A percentile compares a stretch with the other conserved stretches of the same genome.
Evolutionary conservation across 129 eudicot genomes (phyloP).

Genomic region (Silybum marianum): DNA sequence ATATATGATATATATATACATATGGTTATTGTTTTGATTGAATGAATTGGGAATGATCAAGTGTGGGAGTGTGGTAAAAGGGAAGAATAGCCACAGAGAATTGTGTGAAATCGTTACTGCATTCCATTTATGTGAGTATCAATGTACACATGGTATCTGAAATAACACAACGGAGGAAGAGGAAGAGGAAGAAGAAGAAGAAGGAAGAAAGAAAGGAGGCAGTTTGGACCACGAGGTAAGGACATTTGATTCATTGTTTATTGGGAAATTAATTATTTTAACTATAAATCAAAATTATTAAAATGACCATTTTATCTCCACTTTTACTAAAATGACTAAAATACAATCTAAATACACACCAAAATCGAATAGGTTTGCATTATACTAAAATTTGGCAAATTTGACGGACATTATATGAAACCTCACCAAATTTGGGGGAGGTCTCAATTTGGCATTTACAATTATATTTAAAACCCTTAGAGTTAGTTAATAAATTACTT

Average conservation of each 20-base stretch:
- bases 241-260: not conserved
- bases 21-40: not conserved
- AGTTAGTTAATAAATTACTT: no score
- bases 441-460: no score
- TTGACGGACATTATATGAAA: no score
- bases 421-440: no score
- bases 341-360: no score
- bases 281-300: no score
- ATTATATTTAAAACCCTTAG: no score
- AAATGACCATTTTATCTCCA: no score
- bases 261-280: no score
- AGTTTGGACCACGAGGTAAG: not conserved
- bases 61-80: not conserved
- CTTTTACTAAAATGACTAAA: no score
- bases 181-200: not conserved
- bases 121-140: not conserved
- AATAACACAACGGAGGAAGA: not conserved
- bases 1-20: not conserved
- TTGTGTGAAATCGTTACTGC: not conserved
- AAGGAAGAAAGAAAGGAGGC: not conserved
- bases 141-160: not conserved
- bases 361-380: no score
- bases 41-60: not conserved
- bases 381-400: no score
- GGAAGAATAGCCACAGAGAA: not conserved